phyloP scores from a whole-genome alignment of 1,139 yeast species.

The Arxiozyma slooffiae region DNA sequence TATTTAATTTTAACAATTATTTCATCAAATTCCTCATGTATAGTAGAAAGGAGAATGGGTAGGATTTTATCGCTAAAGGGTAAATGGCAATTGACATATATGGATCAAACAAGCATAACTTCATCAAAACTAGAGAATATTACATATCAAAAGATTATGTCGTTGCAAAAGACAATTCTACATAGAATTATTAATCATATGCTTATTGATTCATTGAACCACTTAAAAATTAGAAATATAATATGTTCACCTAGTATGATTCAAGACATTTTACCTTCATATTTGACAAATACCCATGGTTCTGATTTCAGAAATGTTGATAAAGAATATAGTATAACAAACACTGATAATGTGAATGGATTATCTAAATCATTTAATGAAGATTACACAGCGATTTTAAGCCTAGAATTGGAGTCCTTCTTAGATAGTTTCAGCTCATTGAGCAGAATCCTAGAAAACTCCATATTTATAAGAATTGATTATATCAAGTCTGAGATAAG shows the following conservation, averaged over 20 bases:
- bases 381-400: slow-evolving; percentile 16
- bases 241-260: slow-evolving; percentile 17
- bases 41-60: slow-evolving; percentile 43
- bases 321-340: background rate
- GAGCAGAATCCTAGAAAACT: slow-evolving; percentile 23
- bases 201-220: slow-evolving; percentile 50
- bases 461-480: slow-evolving; percentile 28
- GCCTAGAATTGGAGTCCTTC: slow-evolving; percentile 27
- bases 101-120: slow-evolving; percentile 34
- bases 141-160: slow-evolving; percentile 42
- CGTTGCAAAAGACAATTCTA: slow-evolving; percentile 44
- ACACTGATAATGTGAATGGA: background rate
- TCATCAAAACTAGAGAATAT: slow-evolving; percentile 29
- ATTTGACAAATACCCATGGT: slow-evolving; percentile 8
- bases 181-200: slow-evolving; percentile 55
- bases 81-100: slow-evolving; percentile 46
- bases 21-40: slow-evolving; percentile 43
- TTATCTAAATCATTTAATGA: slow-evolving; percentile 2
- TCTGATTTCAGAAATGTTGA: slow-evolving; percentile 4
- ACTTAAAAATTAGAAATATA: slow-evolving; percentile 24
- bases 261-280: slow-evolving; percentile 17
- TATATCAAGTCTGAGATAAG: slow-evolving; percentile 25
- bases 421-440: slow-evolving; percentile 26
- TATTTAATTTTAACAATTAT: slow-evolving; percentile 45
- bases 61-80: slow-evolving; percentile 51